Base-by-base conservation (phyloP, 495 filamentous ascomycete genomes). In the Pyrenula aspistea region DNA sequence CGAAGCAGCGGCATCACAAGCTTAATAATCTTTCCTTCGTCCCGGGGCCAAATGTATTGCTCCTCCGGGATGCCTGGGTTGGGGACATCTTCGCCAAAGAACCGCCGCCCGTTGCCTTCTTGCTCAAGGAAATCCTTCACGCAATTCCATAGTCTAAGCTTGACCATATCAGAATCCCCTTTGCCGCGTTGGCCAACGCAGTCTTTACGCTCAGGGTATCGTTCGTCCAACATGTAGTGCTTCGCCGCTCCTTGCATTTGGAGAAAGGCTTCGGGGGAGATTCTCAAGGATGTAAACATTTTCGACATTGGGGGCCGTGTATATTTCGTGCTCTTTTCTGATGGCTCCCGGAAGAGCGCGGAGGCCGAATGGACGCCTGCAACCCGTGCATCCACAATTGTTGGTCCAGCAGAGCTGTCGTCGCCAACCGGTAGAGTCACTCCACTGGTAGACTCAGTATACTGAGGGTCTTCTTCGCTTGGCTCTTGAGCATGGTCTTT, bases 221-320 rank as follows among this genome's bases (percentile, higher is more conserved):
- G 61, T 23, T 76, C 66, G 62, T 84, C 73, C 15, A 85, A 67
- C 82, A 85, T 85, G 59, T 78, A 85, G 10, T 57, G 60, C 60
- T 84, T 85, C 0, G 81, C 81, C 2, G 76, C 79, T 1, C 77
- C 73, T 65, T 84, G 79, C 1, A 85, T 69, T 54, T 79, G 73
- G 12, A 84, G 57, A 56, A 83, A 85, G 55, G 76, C 75, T 63
- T 83, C 79, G 0, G 81, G 76, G 3, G 74, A 71, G 1, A 84
- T 62, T 56, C 81, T 76, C 8, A 85, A 72, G 1, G 80, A 81
- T 1, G 73, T 60, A 58, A 80, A 83, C 12, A 85, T 64, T 56
- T 81, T 82, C 23, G 81, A 79, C 75, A 84, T 83, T 1, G 81
- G 78, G 15, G 81, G 80, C 12, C 82, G 71, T 0, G 80, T 83